Conservation (phyloP, 2,329 filamentous ascomycete genomes). For the Cercospora zeae-maydis region DNA sequence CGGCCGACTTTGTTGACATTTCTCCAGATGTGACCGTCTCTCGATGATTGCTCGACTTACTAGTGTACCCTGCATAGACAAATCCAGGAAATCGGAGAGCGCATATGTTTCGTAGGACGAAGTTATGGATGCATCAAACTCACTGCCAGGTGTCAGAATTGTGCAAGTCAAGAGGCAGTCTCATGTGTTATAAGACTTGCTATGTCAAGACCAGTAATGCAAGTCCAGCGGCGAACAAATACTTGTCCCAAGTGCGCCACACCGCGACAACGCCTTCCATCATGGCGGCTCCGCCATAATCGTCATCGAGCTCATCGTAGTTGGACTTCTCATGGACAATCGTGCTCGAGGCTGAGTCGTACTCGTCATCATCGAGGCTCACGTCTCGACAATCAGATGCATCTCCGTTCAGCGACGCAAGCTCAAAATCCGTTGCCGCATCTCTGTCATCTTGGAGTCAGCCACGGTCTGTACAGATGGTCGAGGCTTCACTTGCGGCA, state of each 20-base stretch:
- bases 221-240: conserved; percentile 4
- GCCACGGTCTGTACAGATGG: background rate
- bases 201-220: conserved; percentile 5
- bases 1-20: background rate
- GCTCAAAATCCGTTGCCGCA: conserved; percentile 6
- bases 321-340: background rate
- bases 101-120: conserved; percentile 44
- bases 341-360: background rate
- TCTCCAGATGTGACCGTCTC: too few species aligned
- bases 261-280: conserved; percentile 14
- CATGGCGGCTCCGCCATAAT: conserved; percentile 11
- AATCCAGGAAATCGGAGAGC: conserved; percentile 39
- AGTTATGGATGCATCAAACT: conserved; percentile 40
- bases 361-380: background rate
- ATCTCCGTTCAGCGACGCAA: background rate
- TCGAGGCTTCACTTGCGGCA: background rate
- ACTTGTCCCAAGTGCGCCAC: conserved; percentile 4
- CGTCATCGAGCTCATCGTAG: background rate
- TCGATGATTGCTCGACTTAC: background rate
- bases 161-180: background rate
- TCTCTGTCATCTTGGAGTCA: background rate
- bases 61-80: conserved; percentile 38
- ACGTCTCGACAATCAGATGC: background rate
- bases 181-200: background rate
- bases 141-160: conserved; percentile 24